phyloP scores from a whole-genome alignment of 2,329 filamentous ascomycete species.

The Curvularia sp. region DNA sequence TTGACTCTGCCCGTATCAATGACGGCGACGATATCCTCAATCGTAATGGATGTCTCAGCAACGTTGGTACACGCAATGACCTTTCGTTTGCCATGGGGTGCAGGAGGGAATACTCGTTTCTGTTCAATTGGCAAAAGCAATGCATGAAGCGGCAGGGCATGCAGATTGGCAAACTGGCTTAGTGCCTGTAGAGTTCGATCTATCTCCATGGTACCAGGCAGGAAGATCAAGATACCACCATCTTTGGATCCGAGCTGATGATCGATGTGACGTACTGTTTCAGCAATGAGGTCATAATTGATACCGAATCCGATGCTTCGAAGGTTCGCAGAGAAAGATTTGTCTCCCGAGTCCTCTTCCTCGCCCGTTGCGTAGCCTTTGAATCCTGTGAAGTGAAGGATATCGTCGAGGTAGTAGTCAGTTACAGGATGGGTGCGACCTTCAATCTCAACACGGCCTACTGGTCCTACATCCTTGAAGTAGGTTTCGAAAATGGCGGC shows the following conservation, averaged over 20 bases:
- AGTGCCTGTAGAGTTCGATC: constrained; percentile 77
- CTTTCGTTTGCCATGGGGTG: constrained; percentile 84
- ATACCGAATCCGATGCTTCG: constrained; percentile 72
- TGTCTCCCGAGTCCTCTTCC: constrained; percentile 59
- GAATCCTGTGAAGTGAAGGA: constrained; percentile 81
- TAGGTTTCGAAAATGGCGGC: constrained; percentile 84
- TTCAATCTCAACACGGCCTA: constrained; percentile 84
- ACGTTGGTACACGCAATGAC: constrained; percentile 96
- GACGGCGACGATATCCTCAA: constrained; percentile 94
- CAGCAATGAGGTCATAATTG: constrained; percentile 86
- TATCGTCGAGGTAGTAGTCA: constrained; percentile 88
- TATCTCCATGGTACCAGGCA: constrained; percentile 92
- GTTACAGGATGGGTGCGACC: constrained; percentile 89
- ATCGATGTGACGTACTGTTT: constrained; percentile 83
- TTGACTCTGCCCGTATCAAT: constrained; percentile 96
- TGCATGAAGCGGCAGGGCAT: constrained; percentile 88
- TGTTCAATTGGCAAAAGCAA: constrained; percentile 90
- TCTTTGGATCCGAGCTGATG: constrained; percentile 73
- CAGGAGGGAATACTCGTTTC: constrained; percentile 78
- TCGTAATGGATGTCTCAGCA: constrained; percentile 97
- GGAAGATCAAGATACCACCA: constrained; percentile 92
- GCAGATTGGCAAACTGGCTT: constrained; percentile 67
- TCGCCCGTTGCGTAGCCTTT: constrained; percentile 56
- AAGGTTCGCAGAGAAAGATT: constrained; percentile 51
- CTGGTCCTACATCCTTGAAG: constrained; percentile 73